These are phyloP conservation scores for Plasmodium fragile DNA, from an alignment of 169 alveolate species.

Conservation along the genomic window DNA sequence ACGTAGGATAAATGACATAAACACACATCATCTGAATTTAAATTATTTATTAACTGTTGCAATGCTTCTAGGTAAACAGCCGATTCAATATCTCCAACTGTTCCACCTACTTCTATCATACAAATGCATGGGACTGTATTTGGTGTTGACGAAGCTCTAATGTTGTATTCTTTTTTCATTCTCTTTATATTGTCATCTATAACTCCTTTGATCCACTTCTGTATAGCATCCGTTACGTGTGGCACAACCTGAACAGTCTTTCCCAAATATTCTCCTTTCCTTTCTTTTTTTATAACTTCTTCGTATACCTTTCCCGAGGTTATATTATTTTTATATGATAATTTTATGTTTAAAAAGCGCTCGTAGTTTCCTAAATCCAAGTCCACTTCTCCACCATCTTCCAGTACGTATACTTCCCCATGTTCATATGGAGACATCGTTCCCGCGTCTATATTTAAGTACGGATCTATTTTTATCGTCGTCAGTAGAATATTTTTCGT, in stretches of 20 bases:
- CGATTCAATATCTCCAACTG: slow-evolving; percentile 97
- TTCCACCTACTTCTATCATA: slow-evolving; percentile 97
- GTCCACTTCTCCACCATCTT: slow-evolving; percentile 98
- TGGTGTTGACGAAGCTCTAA: slow-evolving; percentile 16
- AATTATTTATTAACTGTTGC: slow-evolving; percentile 89
- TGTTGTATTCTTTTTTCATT: slow-evolving; percentile 70
- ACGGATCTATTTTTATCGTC: slow-evolving; percentile 97
- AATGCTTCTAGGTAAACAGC: slow-evolving; percentile 94
- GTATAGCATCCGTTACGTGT: slow-evolving; percentile 85
- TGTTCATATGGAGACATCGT: slow-evolving; percentile 98
- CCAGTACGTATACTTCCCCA: slow-evolving; percentile 96
- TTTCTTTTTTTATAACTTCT: slow-evolving; percentile 92
- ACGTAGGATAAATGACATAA: slow-evolving; percentile 90
- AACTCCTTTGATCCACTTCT: slow-evolving; percentile 90
- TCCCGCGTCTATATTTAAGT: slow-evolving; percentile 95
- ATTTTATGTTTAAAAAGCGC: slow-evolving; percentile 92
- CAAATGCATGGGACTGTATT: slow-evolving; percentile 92
- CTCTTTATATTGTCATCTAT: slow-evolving; percentile 80
- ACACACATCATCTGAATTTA: slow-evolving; percentile 91
- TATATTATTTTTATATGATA: slow-evolving; percentile 91
- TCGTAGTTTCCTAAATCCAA: slow-evolving; percentile 99
- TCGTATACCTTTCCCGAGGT: slow-evolving; percentile 97
- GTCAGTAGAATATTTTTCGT: slow-evolving; percentile 92
- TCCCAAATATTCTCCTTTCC: slow-evolving; percentile 96
- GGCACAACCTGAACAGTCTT: slow-evolving; percentile 96